Percentiles rank a stretch among this genome's conserved stretches.
Conservation (phyloP, 1,284 basidiomycete genomes). For the Boletellus sp. region DNA sequence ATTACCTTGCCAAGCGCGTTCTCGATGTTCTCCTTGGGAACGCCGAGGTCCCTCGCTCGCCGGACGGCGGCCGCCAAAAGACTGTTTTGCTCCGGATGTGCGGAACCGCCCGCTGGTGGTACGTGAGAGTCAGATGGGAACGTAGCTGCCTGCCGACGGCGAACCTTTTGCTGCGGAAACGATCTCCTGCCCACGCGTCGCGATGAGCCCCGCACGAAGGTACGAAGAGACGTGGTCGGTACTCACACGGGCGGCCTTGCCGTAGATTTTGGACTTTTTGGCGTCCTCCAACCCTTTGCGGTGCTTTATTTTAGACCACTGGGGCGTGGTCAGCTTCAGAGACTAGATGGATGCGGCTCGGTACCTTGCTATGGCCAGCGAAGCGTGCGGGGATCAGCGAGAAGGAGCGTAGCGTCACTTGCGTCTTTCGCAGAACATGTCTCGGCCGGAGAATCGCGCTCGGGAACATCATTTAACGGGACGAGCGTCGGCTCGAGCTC, state of each 20-base stretch:
- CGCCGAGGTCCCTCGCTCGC: conserved; percentile 59
- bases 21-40: conserved; percentile 78
- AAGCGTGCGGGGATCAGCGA: conserved; percentile 34
- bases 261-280: conserved; percentile 59
- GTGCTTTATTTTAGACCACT: conserved; percentile 90
- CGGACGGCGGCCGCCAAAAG: conserved; percentile 60
- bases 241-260: conserved; percentile 57
- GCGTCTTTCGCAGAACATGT: conserved; percentile 1
- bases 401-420: conserved; percentile 32
- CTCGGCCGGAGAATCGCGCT: conserved; percentile 5
- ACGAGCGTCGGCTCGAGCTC: neutral
- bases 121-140: neutral
- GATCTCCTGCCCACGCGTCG: conserved; percentile 55
- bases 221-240: neutral
- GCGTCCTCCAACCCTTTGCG: conserved; percentile 73
- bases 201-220: conserved; percentile 1
- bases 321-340: conserved; percentile 3
- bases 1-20: conserved; percentile 63
- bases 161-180: conserved; percentile 62
- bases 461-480: conserved; percentile 20
- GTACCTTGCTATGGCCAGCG: conserved; percentile 70
- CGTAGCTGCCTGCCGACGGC: conserved; percentile 16
- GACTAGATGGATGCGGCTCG: neutral
- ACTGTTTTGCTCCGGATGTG: conserved; percentile 62
- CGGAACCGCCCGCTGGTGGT: conserved; percentile 55